Evolutionary conservation across 179 eudicot species (phyloP).

Genomic region (Camellia oleifera): DNA sequence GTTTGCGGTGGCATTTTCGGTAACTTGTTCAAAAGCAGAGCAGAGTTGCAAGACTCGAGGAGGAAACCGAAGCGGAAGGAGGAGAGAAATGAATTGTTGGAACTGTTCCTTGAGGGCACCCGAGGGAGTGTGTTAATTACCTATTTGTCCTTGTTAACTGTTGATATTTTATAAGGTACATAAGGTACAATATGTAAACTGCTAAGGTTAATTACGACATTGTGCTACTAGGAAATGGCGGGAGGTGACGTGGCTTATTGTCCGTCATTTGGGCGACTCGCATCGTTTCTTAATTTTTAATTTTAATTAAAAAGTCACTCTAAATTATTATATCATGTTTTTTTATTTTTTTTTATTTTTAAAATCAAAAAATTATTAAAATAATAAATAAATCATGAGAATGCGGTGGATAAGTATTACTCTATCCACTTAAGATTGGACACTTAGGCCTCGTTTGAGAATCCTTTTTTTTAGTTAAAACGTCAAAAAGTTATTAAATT

Average conservation of each 20-base stretch:
- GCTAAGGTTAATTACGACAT: conserved; percentile 12
- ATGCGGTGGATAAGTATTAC: too few species aligned
- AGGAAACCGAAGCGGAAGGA: neutral
- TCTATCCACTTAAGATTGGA: too few species aligned
- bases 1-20: conserved; percentile 61
- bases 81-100: neutral
- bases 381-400: too few species aligned
- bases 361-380: too few species aligned
- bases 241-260: conserved; percentile 57
- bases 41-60: neutral
- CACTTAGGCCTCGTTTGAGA: too few species aligned
- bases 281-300: too few species aligned
- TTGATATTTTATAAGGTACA: too few species aligned
- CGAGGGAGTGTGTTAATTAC: conserved; percentile 4
- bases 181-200: neutral
- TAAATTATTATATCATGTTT: too few species aligned
- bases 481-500: too few species aligned
- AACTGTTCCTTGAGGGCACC: conserved; percentile 10
- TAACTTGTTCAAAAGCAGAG: neutral
- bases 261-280: conserved; percentile 10
- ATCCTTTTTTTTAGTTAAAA: too few species aligned
- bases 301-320: too few species aligned
- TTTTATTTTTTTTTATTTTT: too few species aligned
- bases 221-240: conserved; percentile 28
- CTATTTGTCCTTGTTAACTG: neutral